phyloP scores from a whole-genome alignment of 768 basidiomycete genomes.

The Boletus insuetus region DNA sequence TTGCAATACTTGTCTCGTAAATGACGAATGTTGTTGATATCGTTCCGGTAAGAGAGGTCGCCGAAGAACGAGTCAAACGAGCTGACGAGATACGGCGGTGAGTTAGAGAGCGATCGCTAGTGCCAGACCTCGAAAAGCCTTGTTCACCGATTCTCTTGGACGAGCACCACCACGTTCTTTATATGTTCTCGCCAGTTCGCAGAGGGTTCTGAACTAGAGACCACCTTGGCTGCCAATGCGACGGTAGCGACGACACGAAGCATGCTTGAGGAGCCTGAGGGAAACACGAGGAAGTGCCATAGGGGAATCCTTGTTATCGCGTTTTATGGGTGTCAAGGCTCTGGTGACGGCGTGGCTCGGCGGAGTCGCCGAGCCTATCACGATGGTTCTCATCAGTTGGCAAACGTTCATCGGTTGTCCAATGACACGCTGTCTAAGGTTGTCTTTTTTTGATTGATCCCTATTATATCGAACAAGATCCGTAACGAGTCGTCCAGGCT shows the following conservation, averaged over 20 bases:
- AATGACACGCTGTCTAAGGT: background rate
- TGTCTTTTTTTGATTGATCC: too few species aligned
- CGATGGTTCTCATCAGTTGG: too few species aligned
- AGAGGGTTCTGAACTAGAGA: background rate
- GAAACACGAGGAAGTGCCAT: background rate
- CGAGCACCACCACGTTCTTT: slow-evolving; percentile 28
- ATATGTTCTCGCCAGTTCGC: slow-evolving; percentile 21
- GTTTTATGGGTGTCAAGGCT: slow-evolving; percentile 10
- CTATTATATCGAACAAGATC: too few species aligned
- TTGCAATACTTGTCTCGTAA: slow-evolving; percentile 20
- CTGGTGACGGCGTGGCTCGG: background rate
- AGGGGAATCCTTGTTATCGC: background rate
- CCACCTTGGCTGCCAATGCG: background rate
- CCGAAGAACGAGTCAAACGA: slow-evolving; percentile 29
- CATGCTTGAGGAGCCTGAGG: slow-evolving; percentile 5
- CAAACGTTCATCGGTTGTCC: slow-evolving; percentile 16
- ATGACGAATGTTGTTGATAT: slow-evolving; percentile 26
- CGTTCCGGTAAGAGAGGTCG: slow-evolving; percentile 24
- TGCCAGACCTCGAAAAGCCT: background rate
- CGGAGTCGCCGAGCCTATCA: background rate
- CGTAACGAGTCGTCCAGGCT: too few species aligned
- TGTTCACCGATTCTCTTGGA: slow-evolving; percentile 26
- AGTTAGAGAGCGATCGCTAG: background rate
- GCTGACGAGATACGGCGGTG: background rate
- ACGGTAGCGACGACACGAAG: slow-evolving; percentile 4